Evolutionary conservation across 2,329 filamentous ascomycete genomes (phyloP), one percentile per base, ranked within the genome.

Genomic region (Cladophialophora yegresii): DNA sequence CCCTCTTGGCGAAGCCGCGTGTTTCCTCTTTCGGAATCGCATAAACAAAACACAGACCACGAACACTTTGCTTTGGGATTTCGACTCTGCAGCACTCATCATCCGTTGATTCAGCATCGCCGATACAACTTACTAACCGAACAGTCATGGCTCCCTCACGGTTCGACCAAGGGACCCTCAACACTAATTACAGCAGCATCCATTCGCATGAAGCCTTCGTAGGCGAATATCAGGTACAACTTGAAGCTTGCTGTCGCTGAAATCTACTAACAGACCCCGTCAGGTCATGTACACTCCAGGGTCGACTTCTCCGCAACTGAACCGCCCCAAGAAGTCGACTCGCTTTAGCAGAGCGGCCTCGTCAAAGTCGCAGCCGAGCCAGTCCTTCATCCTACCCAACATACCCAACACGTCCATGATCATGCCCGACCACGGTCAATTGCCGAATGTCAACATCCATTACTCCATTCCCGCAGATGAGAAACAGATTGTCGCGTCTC

Each of bases 211-310:
- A 71, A 58, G 70, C 70, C 16, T 71, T 70, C 51, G 65, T 71
- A 47, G 69, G 69, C 43, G 66, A 69, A 23, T 70, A 71, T 45
- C 70, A 71, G 64, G 70, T 68, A 63, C 51, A 32, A 43, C 36
- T 6, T 33, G 26, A 26, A 33, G 7, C n/a, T 12, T 28, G 51
- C n/a, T n/a, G 22, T 32, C n/a, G 23, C 10, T n/a, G 36, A 10
- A 28, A 61, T 43, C 16, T 47, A 22, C n/a, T 23, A 12, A 45
- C 62, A 53, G 23, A 45, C 32, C 26, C n/a, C 30, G 51, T 33
- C 49, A 68, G 66, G 66, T 71, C 67, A 70, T 71, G 70, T 71
- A 71, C 64, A 71, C 70, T 36, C 70, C 70, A 7, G 70, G 70
- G 47, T 69, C 69, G 28, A 68, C 62, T n/a, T 69, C 70, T 47